These are phyloP conservation scores for Diplotaxis tenuifolia DNA, from an alignment of 345 rosid species.

Conservation along the genomic window DNA sequence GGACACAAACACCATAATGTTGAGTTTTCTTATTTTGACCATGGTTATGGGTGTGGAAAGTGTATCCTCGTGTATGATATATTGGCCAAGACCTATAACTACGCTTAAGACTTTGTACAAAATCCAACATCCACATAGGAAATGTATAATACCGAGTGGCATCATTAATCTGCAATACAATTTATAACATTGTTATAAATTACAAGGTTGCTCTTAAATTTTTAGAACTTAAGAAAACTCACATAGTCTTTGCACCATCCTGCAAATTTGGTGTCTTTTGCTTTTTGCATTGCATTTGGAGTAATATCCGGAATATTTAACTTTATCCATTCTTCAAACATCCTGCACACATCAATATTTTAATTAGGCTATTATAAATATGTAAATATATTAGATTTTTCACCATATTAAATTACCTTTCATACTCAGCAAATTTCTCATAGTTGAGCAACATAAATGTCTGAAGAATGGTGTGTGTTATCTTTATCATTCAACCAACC, in stretches of 20 bases:
- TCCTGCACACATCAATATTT: background rate
- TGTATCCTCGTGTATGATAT: background rate
- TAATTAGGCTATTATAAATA: too few relatives aligned
- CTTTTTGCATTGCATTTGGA: background rate
- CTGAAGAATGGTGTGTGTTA: background rate
- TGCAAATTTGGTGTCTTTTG: background rate
- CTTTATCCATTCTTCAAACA: background rate
- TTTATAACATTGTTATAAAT: too few relatives aligned
- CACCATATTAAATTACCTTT: background rate
- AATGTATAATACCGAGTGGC: too few relatives aligned
- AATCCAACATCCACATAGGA: background rate
- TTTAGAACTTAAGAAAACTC: too few relatives aligned
- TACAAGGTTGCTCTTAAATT: too few relatives aligned
- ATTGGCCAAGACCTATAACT: background rate
- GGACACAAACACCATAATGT: background rate
- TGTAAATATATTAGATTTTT: too few relatives aligned
- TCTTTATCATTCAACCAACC: background rate
- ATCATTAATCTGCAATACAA: too few relatives aligned
- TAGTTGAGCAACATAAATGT: background rate
- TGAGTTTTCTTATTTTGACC: background rate
- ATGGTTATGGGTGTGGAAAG: background rate
- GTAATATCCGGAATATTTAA: background rate
- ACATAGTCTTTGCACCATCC: conserved; percentile 2
- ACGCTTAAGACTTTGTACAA: background rate
- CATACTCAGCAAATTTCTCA: background rate